Evolutionary conservation across 1,139 yeast genomes (phyloP).

Genomic region (Scheffersomyces illinoinensis): DNA sequence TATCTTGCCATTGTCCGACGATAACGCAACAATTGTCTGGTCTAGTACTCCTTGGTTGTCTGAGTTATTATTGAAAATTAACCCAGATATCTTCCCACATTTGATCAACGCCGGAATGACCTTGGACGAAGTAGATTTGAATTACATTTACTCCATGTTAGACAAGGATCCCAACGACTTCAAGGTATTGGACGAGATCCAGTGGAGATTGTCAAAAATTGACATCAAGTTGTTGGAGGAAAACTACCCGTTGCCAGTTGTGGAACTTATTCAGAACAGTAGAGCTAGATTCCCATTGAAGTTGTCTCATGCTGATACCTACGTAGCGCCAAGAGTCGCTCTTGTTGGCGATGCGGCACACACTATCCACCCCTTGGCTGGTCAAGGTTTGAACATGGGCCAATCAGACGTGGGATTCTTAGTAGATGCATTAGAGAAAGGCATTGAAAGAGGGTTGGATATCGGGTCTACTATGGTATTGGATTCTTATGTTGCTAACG

Average conservation of each 20-base stretch:
- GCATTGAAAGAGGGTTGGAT: slow-evolving; percentile 78
- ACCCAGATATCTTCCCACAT: slow-evolving; percentile 62
- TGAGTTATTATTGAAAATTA: slow-evolving; percentile 55
- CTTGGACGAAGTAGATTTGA: slow-evolving; percentile 51
- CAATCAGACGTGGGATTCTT: slow-evolving; percentile 84
- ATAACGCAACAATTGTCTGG: slow-evolving; percentile 92
- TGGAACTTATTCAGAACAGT: slow-evolving; percentile 59
- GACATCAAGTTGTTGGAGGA: slow-evolving; percentile 50
- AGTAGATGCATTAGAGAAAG: slow-evolving; percentile 67
- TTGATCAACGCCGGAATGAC: slow-evolving; percentile 86
- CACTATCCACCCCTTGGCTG: slow-evolving; percentile 95
- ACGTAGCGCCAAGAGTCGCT: slow-evolving; percentile 81
- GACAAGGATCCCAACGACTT: slow-evolving; percentile 43
- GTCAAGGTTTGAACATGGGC: slow-evolving; percentile 99
- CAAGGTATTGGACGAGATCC: slow-evolving; percentile 60
- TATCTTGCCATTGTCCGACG: no score
- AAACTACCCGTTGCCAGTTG: slow-evolving; percentile 65
- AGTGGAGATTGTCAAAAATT: slow-evolving; percentile 65
- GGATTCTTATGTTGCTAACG: slow-evolving; percentile 80
- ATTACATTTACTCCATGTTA: slow-evolving; percentile 36
- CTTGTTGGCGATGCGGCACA: slow-evolving; percentile 98
- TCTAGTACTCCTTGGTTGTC: slow-evolving; percentile 81
- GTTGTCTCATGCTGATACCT: slow-evolving; percentile 87
- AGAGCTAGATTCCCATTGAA: slow-evolving; percentile 90
- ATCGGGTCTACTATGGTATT: slow-evolving; percentile 81